Percentiles rank a stretch among this genome's conserved stretches.
Evolutionary conservation across 2,329 filamentous ascomycete species (phyloP).

Genomic region (Aspergillus oerlinghausenensis): DNA sequence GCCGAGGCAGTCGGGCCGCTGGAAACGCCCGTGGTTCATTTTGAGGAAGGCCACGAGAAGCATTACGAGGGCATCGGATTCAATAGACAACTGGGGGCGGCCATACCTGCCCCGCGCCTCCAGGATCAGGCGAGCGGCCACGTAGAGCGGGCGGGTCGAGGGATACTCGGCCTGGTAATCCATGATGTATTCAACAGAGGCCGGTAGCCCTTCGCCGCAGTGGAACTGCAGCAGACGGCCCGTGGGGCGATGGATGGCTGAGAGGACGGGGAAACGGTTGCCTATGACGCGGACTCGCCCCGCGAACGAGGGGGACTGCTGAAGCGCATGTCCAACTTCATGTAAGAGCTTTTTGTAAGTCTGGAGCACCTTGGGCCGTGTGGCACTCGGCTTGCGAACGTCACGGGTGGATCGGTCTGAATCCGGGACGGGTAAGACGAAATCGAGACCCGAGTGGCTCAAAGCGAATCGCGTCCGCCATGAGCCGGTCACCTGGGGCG

Average conservation of each 20-base stretch:
- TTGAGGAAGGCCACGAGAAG: slow-evolving; percentile 54
- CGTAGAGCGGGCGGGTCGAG: slow-evolving; percentile 47
- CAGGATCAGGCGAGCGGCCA: slow-evolving; percentile 47
- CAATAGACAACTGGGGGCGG: slow-evolving; percentile 46
- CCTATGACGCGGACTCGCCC: slow-evolving; percentile 13
- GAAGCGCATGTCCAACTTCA: slow-evolving; percentile 19
- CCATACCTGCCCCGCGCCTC: slow-evolving; percentile 48
- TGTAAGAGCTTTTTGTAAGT: slow-evolving; percentile 20
- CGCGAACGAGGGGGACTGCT: slow-evolving; percentile 16
- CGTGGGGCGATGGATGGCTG: slow-evolving; percentile 41
- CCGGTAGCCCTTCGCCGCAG: slow-evolving; percentile 36
- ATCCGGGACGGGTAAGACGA: slow-evolving; percentile 33
- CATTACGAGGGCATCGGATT: slow-evolving; percentile 53
- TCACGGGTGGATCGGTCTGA: slow-evolving; percentile 16
- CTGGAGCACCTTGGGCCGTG: slow-evolving; percentile 26
- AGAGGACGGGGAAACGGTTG: slow-evolving; percentile 30
- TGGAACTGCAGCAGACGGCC: slow-evolving; percentile 52
- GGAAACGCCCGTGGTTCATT: slow-evolving; percentile 34
- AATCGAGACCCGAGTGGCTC: slow-evolving; percentile 54
- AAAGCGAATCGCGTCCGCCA: slow-evolving; percentile 49
- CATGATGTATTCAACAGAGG: slow-evolving; percentile 41
- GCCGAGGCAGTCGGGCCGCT: slow-evolving; percentile 29
- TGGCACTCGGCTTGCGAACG: slow-evolving; percentile 31
- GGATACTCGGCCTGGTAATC: slow-evolving; percentile 48
- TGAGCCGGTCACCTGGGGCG: slow-evolving; percentile 50